Conservation (phyloP, 129 eudicot genomes). For the Helianthus tuberosus region DNA sequence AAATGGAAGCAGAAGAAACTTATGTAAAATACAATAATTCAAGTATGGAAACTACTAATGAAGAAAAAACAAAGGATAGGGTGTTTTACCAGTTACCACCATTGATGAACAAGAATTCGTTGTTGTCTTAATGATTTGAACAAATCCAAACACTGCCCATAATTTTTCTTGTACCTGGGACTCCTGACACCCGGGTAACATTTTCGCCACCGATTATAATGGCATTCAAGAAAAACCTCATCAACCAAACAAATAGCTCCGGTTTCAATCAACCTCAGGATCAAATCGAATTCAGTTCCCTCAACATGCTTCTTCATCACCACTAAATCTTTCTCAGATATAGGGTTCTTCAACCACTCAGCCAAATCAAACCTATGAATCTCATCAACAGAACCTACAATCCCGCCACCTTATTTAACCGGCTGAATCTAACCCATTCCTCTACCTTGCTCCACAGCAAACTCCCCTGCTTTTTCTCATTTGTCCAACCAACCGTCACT, state of each 20-base stretch:
- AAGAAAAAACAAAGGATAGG: conserved; percentile 19
- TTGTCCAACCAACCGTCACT: conserved; percentile 62
- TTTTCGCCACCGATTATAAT: conserved; percentile 94
- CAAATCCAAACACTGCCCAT: conserved; percentile 75
- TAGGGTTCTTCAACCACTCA: conserved; percentile 72
- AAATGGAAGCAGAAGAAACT: conserved; percentile 1
- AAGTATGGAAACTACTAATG: background rate
- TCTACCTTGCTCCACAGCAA: conserved; percentile 67
- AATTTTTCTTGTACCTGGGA: conserved; percentile 74
- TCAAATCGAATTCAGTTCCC: conserved; percentile 92
- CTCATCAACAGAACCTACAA: conserved; percentile 63
- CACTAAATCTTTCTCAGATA: conserved; percentile 73
- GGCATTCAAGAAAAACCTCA: conserved; percentile 94
- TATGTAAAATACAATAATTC: conserved; percentile 17
- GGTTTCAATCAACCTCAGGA: conserved; percentile 80
- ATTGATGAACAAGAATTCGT: conserved; percentile 97
- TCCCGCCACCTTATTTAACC: conserved; percentile 45
- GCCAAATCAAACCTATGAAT: conserved; percentile 94
- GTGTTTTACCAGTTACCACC: conserved; percentile 62
- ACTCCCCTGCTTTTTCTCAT: conserved; percentile 39
- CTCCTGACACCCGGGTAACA: conserved; percentile 95
- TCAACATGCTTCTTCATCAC: conserved; percentile 99
- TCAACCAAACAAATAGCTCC: conserved; percentile 93
- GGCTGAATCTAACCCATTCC: conserved; percentile 97
- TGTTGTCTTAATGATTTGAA: conserved; percentile 73